Evolutionary conservation across 2,329 filamentous ascomycete species (phyloP).

Genomic region (Monilinia aucupariae): DNA sequence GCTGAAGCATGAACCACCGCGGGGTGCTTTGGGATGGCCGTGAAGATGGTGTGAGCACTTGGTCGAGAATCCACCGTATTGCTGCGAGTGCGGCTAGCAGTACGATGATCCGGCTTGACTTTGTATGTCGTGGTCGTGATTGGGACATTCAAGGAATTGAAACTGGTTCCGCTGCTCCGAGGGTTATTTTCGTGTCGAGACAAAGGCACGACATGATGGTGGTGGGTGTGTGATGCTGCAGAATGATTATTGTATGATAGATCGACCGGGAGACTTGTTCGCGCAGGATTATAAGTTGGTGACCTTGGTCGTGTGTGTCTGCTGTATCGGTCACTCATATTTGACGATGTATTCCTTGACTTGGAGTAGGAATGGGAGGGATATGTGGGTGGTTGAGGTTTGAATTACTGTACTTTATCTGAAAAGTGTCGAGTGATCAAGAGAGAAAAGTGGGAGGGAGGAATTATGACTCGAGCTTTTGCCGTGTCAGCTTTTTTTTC

Average conservation of each 20-base stretch:
- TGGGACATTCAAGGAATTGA: constrained; percentile 29
- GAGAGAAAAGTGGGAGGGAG: not conserved
- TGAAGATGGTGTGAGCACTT: constrained; percentile 47
- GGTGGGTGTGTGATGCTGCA: constrained; percentile 27
- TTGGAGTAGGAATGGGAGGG: not conserved
- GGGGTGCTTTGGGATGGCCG: constrained; percentile 42
- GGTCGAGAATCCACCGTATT: constrained; percentile 49
- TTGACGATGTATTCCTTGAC: constrained; percentile 23
- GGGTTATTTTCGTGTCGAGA: constrained; percentile 33
- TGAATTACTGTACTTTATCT: too few species aligned
- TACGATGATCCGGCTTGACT: constrained; percentile 48
- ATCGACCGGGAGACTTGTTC: constrained; percentile 49
- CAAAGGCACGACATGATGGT: constrained; percentile 50
- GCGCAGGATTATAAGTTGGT: constrained; percentile 45
- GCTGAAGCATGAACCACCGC: constrained; percentile 31
- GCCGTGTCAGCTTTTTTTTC: not conserved
- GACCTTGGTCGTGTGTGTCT: constrained; percentile 42
- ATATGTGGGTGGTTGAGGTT: not conserved
- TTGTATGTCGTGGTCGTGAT: constrained; percentile 53
- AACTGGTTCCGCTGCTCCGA: constrained; percentile 36
- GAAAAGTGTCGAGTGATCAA: constrained; percentile 6
- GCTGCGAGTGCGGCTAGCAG: constrained; percentile 43
- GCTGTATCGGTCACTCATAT: constrained; percentile 47
- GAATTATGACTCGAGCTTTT: constrained; percentile 9
- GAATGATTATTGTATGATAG: constrained; percentile 28